Conservation (phyloP, 78 protist genomes). For the Polysphondylium violaceum region DNA sequence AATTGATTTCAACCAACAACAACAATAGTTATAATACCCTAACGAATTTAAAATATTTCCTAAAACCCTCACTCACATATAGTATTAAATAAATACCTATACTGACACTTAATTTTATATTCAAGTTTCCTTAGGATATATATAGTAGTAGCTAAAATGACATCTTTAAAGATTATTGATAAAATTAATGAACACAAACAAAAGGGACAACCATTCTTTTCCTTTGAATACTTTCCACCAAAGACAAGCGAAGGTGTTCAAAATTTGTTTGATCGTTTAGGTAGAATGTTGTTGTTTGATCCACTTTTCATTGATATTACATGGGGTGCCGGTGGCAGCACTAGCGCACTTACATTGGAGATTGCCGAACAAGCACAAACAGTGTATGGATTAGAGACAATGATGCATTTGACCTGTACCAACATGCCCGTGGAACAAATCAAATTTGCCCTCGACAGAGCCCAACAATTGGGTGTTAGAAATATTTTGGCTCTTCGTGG, state of each 20-base stretch:
- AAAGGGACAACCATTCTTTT: conserved; percentile 4
- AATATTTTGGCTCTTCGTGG: conserved; percentile 97
- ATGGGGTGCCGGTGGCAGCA: conserved; percentile 92
- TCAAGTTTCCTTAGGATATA: no score
- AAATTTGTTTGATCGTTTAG: conserved; percentile 18
- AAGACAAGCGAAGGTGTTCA: conserved; percentile 30
- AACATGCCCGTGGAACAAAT: conserved; percentile 75
- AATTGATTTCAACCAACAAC: no score
- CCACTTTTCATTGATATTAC: conserved; percentile 91
- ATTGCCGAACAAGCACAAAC: conserved; percentile 53
- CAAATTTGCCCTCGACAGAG: conserved; percentile 42
- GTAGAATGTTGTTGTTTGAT: conserved; percentile 1
- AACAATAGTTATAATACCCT: no score
- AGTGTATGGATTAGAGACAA: conserved; percentile 62
- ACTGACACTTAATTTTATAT: no score
- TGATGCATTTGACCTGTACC: conserved; percentile 93
- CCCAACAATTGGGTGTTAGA: conserved; percentile 85
- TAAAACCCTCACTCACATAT: no score
- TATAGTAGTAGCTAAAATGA: no score
- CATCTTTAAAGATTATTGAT: conserved; percentile 17
- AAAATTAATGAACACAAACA: not conserved
- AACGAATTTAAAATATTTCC: no score
- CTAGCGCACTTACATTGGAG: conserved; percentile 66
- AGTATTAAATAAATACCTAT: no score
- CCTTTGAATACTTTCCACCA: conserved; percentile 76